phyloP scores from a whole-genome alignment of 176 grass and related monocot species.

The Chrysopogon serrulatus region DNA sequence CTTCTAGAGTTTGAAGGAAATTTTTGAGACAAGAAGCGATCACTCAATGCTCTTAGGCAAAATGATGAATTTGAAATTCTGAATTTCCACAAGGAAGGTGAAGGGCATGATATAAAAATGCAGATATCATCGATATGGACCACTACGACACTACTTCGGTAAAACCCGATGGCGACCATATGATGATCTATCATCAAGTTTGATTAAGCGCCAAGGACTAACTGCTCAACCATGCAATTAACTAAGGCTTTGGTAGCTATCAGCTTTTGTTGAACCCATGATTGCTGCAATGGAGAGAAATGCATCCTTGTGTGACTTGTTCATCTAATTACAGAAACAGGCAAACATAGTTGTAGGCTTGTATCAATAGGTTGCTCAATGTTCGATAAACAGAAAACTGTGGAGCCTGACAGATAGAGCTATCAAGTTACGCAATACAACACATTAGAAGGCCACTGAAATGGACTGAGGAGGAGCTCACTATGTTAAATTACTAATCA shows the following conservation, averaged over 20 bases:
- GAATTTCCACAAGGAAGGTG: constrained; percentile 9
- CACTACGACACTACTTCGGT: neutral
- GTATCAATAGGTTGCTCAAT: neutral
- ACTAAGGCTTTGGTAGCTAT: neutral
- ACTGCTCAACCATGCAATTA: neutral
- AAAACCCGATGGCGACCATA: neutral
- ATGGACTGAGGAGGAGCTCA: neutral
- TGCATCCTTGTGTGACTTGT: neutral
- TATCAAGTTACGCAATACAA: neutral
- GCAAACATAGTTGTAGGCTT: neutral
- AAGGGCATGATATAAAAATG: neutral
- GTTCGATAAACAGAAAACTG: neutral
- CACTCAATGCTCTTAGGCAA: neutral
- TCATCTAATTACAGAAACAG: neutral
- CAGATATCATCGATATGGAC: neutral
- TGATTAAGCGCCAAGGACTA: neutral
- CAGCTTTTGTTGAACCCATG: neutral
- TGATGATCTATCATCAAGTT: neutral
- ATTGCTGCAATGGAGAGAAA: neutral
- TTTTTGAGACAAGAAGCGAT: neutral
- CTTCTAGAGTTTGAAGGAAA: too few species aligned
- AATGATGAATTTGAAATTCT: neutral
- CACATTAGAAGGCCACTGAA: neutral
- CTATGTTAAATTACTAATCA: neutral
- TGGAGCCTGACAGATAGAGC: neutral